These are phyloP conservation scores for Lepidium aucheri DNA, from an alignment of 345 rosid genomes.

Conservation along the genomic window DNA sequence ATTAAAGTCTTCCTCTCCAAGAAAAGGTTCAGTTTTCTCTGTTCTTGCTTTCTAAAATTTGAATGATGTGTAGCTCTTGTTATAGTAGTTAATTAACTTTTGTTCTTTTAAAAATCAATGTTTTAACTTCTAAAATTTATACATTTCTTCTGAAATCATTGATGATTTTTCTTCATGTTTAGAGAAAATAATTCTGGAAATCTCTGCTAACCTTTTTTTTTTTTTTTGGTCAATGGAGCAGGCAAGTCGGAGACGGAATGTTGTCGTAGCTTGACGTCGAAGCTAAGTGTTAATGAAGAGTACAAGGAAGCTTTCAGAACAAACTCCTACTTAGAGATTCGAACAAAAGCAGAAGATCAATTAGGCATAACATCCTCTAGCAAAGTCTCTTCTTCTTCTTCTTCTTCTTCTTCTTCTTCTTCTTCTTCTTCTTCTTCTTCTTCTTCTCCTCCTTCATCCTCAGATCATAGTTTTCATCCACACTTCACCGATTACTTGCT, in stretches of 20 bases:
- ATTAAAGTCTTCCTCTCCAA: constrained; percentile 25
- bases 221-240: constrained; percentile 26
- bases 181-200: background rate
- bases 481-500: constrained; percentile 54
- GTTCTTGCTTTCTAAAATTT: no score
- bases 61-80: constrained; percentile 3
- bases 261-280: constrained; percentile 29
- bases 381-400: constrained; percentile 30
- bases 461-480: constrained; percentile 22
- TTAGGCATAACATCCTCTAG: constrained; percentile 17
- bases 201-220: background rate
- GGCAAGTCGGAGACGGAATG: constrained; percentile 31
- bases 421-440: constrained; percentile 36
- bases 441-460: constrained; percentile 32
- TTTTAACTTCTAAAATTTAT: background rate
- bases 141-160: background rate
- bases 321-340: constrained; percentile 62
- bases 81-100: background rate
- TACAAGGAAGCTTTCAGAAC: constrained; percentile 82
- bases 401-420: constrained; percentile 25
- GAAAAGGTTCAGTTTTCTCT: constrained; percentile 24
- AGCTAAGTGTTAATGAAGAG: constrained; percentile 60
- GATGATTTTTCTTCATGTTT: background rate
- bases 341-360: constrained; percentile 49
- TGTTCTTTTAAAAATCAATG: background rate